phyloP scores from a whole-genome alignment of 805 yeast species.

The Pichia nanzhaoensis region DNA sequence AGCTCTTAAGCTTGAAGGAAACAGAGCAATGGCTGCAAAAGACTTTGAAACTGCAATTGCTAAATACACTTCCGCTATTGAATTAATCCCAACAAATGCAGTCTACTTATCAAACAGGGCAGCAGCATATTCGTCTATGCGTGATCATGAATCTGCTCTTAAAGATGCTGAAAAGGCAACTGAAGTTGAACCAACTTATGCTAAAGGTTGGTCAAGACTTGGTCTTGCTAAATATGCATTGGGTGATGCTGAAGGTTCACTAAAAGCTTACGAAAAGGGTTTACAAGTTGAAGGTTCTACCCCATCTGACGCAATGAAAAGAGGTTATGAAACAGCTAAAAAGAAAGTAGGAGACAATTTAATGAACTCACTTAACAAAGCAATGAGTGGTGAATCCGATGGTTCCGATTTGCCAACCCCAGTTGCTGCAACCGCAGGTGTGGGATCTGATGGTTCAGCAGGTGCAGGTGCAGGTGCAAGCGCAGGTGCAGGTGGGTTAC shows the following conservation, averaged over 20 bases:
- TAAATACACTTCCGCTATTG: constrained; percentile 77
- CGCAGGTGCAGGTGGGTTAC: constrained; percentile 42
- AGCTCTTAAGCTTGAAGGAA: constrained; percentile 76
- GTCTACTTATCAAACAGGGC: constrained; percentile 92
- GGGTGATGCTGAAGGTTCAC: constrained; percentile 84
- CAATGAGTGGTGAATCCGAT: constrained; percentile 18
- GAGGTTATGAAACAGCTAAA: constrained; percentile 92
- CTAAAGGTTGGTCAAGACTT: constrained; percentile 91
- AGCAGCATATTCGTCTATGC: constrained; percentile 83
- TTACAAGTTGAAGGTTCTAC: constrained; percentile 78
- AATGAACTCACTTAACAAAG: constrained; percentile 34
- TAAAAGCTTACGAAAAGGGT: constrained; percentile 87
- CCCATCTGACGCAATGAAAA: constrained; percentile 83
- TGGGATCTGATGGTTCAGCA: constrained; percentile 22
- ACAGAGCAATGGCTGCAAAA: constrained; percentile 75
- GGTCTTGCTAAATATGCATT: constrained; percentile 93
- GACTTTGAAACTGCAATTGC: constrained; percentile 66
- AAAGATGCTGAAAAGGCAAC: constrained; percentile 81
- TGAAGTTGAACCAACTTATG: constrained; percentile 66
- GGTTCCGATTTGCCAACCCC: constrained; percentile 19
- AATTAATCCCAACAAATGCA: constrained; percentile 61
- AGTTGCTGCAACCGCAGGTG: constrained; percentile 23
- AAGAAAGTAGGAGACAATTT: constrained; percentile 75
- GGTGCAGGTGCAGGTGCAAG: constrained; percentile 10
- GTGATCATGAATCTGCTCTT: constrained; percentile 70